These are phyloP conservation scores for Scytalidium sp. DNA, from an alignment of 2,329 filamentous ascomycete species.

Conservation along the genomic window DNA sequence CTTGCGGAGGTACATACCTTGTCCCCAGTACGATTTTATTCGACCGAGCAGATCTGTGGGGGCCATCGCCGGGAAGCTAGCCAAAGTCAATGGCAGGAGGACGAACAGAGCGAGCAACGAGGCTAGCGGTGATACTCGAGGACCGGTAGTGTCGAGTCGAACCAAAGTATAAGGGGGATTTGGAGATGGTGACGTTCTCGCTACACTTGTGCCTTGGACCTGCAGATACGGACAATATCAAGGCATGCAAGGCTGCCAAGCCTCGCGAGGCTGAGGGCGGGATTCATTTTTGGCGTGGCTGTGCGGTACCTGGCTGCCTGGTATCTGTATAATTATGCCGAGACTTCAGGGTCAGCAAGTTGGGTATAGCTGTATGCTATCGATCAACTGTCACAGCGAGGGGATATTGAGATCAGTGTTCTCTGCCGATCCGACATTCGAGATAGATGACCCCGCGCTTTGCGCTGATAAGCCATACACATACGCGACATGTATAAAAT, in stretches of 20 bases:
- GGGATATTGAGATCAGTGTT: no score
- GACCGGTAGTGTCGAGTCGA: not conserved
- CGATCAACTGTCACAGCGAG: no score
- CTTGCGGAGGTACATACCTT: constrained; percentile 11
- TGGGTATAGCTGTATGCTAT: no score
- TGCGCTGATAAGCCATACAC: no score
- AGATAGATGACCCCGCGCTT: no score
- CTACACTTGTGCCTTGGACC: not conserved
- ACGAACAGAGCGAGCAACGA: not conserved
- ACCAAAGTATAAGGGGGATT: not conserved
- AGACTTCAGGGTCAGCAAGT: no score
- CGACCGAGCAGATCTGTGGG: constrained; percentile 20
- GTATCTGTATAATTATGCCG: no score
- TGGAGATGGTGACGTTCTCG: not conserved
- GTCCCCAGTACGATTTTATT: constrained; percentile 20
- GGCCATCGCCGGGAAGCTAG: constrained; percentile 16
- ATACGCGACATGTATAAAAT: no score
- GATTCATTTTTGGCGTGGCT: no score
- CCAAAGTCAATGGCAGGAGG: not conserved
- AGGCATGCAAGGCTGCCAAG: not conserved
- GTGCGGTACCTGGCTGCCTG: no score
- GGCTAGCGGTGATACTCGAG: not conserved
- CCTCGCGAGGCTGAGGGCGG: not conserved
- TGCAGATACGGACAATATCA: not conserved
- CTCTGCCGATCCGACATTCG: no score